Percentiles rank a stretch among this genome's conserved stretches.
Conservation (phyloP, 352 stramenopile genomes). For the Albugo candida region DNA sequence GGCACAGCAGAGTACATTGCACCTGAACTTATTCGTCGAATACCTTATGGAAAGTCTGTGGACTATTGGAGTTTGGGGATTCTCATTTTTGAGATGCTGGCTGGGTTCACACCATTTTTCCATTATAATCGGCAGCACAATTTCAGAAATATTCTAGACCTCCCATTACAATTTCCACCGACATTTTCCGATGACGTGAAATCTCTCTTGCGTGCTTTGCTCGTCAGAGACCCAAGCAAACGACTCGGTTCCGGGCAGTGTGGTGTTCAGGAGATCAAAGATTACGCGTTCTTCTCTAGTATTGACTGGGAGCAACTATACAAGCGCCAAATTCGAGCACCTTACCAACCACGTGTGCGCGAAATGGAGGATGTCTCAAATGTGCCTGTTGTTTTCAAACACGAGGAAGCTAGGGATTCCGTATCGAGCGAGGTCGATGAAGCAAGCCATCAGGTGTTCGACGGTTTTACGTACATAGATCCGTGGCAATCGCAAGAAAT, state of each 20-base stretch:
- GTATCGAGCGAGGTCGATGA: conserved; percentile 25
- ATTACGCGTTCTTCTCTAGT: conserved; percentile 60
- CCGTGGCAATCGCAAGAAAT: conserved; percentile 27
- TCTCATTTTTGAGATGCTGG: conserved; percentile 75
- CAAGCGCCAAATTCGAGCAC: conserved; percentile 39
- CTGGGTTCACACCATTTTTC: conserved; percentile 67
- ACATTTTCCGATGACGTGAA: conserved; percentile 63
- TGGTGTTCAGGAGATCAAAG: conserved; percentile 59
- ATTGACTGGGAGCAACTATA: conserved; percentile 70
- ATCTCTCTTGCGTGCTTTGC: conserved; percentile 42
- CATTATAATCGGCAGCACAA: conserved; percentile 61
- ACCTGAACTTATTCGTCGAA: conserved; percentile 71
- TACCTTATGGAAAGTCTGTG: conserved; percentile 48
- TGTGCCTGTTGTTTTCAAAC: conserved; percentile 67
- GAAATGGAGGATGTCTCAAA: conserved; percentile 55
- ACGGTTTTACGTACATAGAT: conserved; percentile 63
- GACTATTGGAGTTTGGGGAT: conserved; percentile 77
- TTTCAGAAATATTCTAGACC: conserved; percentile 76
- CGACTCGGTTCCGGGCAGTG: conserved; percentile 46
- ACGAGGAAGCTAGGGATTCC: conserved; percentile 54
- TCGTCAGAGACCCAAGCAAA: conserved; percentile 57
- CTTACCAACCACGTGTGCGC: conserved; percentile 45
- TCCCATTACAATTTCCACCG: conserved; percentile 42
- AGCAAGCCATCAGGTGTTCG: conserved; percentile 50
- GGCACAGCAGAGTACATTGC: conserved; percentile 80